Conservation (phyloP, 1,139 yeast genomes). For the Magnusiomyces magnusii region DNA sequence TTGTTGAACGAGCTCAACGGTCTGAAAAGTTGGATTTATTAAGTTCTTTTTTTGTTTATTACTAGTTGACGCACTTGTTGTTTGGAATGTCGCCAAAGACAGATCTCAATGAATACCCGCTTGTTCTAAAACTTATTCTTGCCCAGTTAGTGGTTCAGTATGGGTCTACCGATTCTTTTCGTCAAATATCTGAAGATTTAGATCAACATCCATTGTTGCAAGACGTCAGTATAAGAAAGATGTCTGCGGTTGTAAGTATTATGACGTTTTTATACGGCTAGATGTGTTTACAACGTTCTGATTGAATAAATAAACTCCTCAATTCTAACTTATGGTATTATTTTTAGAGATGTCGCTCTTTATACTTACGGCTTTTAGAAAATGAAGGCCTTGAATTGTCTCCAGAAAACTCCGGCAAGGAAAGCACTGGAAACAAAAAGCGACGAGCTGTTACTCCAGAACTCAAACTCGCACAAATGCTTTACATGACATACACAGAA, state of each 20-base stretch:
- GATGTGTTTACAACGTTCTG: too few relatives aligned
- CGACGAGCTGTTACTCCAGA: conserved; percentile 4
- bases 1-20: too few relatives aligned
- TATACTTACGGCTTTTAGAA: conserved; percentile 24
- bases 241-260: conserved; percentile 12
- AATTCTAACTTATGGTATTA: conserved; percentile 44
- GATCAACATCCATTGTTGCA: conserved; percentile 31
- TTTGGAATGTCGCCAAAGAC: neutral
- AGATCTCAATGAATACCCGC: conserved; percentile 5
- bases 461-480: conserved; percentile 27
- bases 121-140: conserved; percentile 30
- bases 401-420: neutral
- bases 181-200: conserved; percentile 26
- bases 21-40: neutral
- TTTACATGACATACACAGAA: conserved; percentile 29
- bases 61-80: neutral
- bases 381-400: conserved; percentile 23
- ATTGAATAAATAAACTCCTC: conserved; percentile 54
- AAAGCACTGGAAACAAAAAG: neutral
- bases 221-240: conserved; percentile 15
- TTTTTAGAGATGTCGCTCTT: conserved; percentile 23
- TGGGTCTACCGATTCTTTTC: conserved; percentile 27
- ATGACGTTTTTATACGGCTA: too few relatives aligned
- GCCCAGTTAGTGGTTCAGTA: conserved; percentile 33
- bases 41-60: neutral